Base-by-base conservation (phyloP, 345 rosid genomes). In the Eutrema japonicum region DNA sequence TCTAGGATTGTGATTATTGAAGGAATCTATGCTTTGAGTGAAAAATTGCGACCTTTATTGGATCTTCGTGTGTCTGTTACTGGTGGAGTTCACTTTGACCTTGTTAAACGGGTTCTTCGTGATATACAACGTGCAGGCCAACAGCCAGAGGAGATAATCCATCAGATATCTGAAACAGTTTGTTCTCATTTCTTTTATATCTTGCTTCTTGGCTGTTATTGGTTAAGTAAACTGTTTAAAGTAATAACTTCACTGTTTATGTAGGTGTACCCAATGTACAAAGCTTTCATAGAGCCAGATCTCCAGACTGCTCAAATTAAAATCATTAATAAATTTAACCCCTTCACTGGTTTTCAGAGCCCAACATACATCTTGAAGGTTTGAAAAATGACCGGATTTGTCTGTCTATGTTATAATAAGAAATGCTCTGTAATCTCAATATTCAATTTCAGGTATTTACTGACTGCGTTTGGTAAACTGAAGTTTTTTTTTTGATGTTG, bases 181-280 rank as follows among this genome's bases (percentile, higher is more conserved):
- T 58, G 85, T 68, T 33, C 69, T 59, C 37, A 43, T 33, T 53
- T 68, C 12, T 42, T 16, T 12, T 46, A 26, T 41, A n/a, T 10
- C 26, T 29, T 63, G 26, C 54, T 30, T 46, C 36, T 13, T 46
- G 40, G 13, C 36, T 42, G 27, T 66, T 43, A 40, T 54, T 76
- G 38, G 67, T 76, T 51, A 33, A 7, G 59, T 47, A 13, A 6
- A 13, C 8, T 8, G 6, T 43, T 26, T 18, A 35, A 61, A 7
- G 37, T 63, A 61, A 75, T 37, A 12, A n/a, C 26, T 52, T 61
- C 36, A 33, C 52, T 63, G 48, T 77, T 11, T 71, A 56, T 79
- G 68, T 83, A 96, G 99, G 98, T 96, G 41, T 96, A 90, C 82
- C 97, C 99, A 9, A 96, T 96, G 99, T 96, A 92, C 85, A 96